phyloP scores from a whole-genome alignment of 73 alveolate genomes.

The Stentor roeselii region DNA sequence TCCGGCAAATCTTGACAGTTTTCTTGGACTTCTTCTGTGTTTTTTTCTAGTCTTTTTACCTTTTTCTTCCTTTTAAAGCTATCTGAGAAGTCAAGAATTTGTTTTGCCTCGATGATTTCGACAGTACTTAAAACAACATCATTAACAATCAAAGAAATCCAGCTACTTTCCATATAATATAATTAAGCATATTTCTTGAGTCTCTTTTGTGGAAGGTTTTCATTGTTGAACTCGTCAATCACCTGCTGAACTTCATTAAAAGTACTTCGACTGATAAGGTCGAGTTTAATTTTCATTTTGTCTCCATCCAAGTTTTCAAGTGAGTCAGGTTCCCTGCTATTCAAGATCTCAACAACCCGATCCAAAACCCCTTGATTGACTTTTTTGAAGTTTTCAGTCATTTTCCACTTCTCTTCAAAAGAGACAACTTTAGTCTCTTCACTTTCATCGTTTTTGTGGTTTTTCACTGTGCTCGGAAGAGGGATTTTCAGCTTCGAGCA shows the following conservation, averaged over 20 bases:
- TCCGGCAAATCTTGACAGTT: background rate
- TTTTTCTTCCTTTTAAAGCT: slow-evolving; percentile 10
- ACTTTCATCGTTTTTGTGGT: background rate
- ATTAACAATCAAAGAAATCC: background rate
- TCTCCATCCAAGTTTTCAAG: slow-evolving; percentile 20
- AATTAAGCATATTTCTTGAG: background rate
- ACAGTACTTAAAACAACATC: background rate
- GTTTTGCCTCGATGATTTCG: background rate
- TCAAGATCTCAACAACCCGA: background rate
- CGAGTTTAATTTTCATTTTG: background rate
- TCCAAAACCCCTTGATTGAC: background rate
- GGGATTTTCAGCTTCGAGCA: background rate
- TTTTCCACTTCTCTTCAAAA: slow-evolving; percentile 12
- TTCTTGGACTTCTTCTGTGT: background rate
- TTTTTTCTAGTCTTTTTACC: background rate
- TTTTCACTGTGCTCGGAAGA: background rate
- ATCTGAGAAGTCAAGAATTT: background rate
- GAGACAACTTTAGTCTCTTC: background rate
- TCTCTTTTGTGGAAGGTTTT: slow-evolving; percentile 2
- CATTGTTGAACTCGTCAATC: background rate
- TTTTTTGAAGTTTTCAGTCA: slow-evolving; percentile 3
- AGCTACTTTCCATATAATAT: background rate
- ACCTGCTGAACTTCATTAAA: background rate
- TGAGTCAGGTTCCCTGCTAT: background rate
- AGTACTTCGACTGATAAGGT: background rate